Evolutionary conservation across 345 rosid species (phyloP).

Genomic region (Geranium brycei): DNA sequence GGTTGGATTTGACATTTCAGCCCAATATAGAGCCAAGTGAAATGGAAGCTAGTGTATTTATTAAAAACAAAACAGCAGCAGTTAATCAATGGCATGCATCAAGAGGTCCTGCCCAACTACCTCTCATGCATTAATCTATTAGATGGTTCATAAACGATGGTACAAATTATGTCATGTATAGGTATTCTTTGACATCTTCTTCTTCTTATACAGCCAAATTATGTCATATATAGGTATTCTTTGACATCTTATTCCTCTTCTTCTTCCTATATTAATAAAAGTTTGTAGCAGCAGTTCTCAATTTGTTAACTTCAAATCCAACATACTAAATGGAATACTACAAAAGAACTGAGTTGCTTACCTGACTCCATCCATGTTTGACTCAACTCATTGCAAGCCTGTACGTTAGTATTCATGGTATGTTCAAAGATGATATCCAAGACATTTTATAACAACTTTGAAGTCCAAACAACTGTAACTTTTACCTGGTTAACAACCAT

Average conservation of each 20-base stretch:
- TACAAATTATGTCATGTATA: background rate
- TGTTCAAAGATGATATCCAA: constrained; percentile 3
- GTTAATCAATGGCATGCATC: background rate
- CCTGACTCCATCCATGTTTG: constrained; percentile 99
- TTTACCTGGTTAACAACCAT: constrained; percentile 97
- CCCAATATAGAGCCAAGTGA: background rate
- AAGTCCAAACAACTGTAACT: too few species aligned
- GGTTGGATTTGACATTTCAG: background rate
- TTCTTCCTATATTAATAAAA: too few species aligned
- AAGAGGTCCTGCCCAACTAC: background rate
- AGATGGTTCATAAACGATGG: background rate
- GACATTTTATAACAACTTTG: background rate
- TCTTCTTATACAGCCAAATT: too few species aligned
- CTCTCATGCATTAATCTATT: background rate
- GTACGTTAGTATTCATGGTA: constrained; percentile 1
- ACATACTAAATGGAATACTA: background rate
- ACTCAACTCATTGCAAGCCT: constrained; percentile 92
- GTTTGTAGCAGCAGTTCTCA: background rate
- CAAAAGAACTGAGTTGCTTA: constrained; percentile 16
- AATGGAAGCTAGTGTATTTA: background rate
- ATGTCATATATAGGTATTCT: background rate
- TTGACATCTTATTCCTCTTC: background rate
- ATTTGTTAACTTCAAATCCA: background rate
- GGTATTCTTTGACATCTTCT: background rate
- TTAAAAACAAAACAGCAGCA: background rate